Conservation (phyloP, 768 basidiomycete species). For the Trametes cingulata region DNA sequence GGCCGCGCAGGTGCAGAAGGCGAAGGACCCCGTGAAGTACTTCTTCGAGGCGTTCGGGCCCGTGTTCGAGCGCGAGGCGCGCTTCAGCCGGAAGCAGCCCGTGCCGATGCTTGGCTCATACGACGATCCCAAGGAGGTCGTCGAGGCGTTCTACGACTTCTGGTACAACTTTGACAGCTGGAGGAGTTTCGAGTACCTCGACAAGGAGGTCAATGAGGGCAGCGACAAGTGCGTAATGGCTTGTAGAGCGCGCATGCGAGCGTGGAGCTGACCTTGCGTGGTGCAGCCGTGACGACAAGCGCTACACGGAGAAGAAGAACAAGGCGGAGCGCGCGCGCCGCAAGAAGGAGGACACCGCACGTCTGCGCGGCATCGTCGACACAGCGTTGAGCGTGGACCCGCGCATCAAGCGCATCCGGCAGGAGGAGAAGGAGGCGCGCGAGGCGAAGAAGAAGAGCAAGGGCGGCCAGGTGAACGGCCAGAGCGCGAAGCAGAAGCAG, state of each 20-base stretch:
- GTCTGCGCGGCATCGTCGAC: slow-evolving; percentile 86
- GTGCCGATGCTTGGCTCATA: slow-evolving; percentile 77
- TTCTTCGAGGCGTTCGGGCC: slow-evolving; percentile 78
- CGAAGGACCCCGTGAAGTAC: slow-evolving; percentile 48
- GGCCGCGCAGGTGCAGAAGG: slow-evolving; percentile 55
- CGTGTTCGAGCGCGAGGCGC: slow-evolving; percentile 89
- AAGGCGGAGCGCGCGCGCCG: slow-evolving; percentile 92
- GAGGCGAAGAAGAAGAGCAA: slow-evolving; percentile 84
- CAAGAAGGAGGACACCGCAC: slow-evolving; percentile 97
- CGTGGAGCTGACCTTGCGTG: neutral
- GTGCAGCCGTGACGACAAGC: slow-evolving; percentile 92
- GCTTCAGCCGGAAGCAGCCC: slow-evolving; percentile 86
- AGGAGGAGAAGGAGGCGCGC: slow-evolving; percentile 91
- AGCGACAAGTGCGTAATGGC: slow-evolving; percentile 75
- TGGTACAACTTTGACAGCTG: slow-evolving; percentile 99
- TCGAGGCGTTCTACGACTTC: slow-evolving; percentile 95
- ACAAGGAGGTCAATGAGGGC: slow-evolving; percentile 98
- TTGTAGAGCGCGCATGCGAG: neutral
- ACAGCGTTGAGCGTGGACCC: slow-evolving; percentile 81
- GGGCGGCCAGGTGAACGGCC: slow-evolving; percentile 42
- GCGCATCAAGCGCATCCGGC: slow-evolving; percentile 95
- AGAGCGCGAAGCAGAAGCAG: slow-evolving; percentile 62
- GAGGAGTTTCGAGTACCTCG: slow-evolving; percentile 96
- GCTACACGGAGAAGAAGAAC: slow-evolving; percentile 99
- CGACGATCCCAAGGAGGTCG: slow-evolving; percentile 74